Percentiles rank a stretch among this genome's conserved stretches.
phyloP scores from a whole-genome alignment of 345 rosid genomes.

The Acer campestre region DNA sequence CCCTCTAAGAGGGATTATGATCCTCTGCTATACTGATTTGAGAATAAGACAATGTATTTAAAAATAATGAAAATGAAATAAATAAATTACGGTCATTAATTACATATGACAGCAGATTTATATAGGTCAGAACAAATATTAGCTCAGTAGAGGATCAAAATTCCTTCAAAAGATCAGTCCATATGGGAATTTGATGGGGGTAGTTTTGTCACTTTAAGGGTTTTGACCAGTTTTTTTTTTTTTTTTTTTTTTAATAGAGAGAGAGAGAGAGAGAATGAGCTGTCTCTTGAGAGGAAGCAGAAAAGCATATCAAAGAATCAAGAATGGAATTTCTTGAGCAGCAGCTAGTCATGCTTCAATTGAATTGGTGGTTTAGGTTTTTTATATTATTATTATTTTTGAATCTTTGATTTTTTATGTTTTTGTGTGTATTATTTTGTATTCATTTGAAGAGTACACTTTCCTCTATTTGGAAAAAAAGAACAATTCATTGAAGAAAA shows the following conservation, averaged over 20 bases:
- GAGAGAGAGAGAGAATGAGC: background rate
- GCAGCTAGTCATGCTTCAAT: background rate
- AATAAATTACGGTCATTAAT: no score
- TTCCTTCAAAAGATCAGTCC: background rate
- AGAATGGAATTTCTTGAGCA: background rate
- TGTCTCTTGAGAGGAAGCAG: slow-evolving; percentile 26
- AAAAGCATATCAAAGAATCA: slow-evolving; percentile 19
- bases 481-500: background rate
- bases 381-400: background rate
- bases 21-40: no score
- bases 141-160: no score
- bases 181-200: background rate
- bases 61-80: no score
- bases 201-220: background rate
- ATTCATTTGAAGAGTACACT: background rate
- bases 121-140: no score
- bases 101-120: no score
- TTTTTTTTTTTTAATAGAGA: background rate
- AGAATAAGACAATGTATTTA: no score
- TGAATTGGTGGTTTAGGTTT: background rate
- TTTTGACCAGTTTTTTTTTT: background rate
- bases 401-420: background rate
- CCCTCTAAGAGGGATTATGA: background rate
- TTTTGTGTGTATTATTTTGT: background rate
- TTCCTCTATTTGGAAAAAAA: no score